Percentiles rank a stretch among this genome's conserved stretches.
phyloP scores from a whole-genome alignment of 2,329 filamentous ascomycete genomes.

The Fusarium xylarioides region DNA sequence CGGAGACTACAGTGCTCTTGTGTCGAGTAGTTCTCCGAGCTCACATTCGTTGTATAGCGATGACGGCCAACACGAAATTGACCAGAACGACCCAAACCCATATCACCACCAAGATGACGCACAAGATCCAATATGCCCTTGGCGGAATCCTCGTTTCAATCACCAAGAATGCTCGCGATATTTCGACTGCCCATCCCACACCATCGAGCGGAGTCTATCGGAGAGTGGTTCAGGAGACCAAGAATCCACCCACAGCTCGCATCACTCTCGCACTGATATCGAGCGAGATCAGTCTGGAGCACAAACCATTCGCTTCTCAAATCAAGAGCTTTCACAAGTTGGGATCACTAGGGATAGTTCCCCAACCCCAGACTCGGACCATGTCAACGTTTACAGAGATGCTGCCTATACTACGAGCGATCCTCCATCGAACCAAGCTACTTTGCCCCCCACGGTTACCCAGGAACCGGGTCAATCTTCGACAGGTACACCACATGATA shows the following conservation, averaged over 20 bases:
- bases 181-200: constrained; percentile 60
- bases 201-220: constrained; percentile 51
- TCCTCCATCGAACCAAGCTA: not conserved
- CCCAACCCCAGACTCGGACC: not conserved
- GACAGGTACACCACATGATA: not conserved
- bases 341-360: not conserved
- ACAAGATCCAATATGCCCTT: constrained; percentile 46
- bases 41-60: constrained; percentile 54
- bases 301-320: constrained; percentile 20
- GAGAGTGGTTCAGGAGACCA: constrained; percentile 37
- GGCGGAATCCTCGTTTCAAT: constrained; percentile 51
- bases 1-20: constrained; percentile 20
- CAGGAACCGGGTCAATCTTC: constrained; percentile 4
- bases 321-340: constrained; percentile 25
- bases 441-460: not conserved
- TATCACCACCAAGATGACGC: not conserved
- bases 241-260: constrained; percentile 24
- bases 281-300: constrained; percentile 4
- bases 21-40: constrained; percentile 35
- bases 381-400: constrained; percentile 2
- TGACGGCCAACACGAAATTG: constrained; percentile 19
- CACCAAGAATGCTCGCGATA: constrained; percentile 58
- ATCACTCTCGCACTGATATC: constrained; percentile 6
- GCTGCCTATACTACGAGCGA: not conserved
- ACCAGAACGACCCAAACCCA: not conserved